Evolutionary conservation across 169 alveolate genomes (phyloP), one percentile per base, ranked within the genome.

Genomic region (Plasmodium chabaudi): DNA sequence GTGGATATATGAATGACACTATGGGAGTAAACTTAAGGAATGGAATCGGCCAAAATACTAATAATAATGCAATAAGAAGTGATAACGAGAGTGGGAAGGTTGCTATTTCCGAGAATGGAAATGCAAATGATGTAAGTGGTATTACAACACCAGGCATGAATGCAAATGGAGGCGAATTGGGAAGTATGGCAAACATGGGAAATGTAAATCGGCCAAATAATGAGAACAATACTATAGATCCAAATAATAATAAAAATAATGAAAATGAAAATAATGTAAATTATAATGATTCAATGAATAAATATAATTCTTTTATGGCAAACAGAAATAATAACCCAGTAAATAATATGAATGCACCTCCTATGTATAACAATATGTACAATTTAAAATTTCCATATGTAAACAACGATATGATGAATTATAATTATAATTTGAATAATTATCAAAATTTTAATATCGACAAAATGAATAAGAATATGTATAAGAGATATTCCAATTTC

Each of bases 321-420:
- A 67, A 82, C 19, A 51, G 84, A 55, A 67, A 34, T 21, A 21
- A 27, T 10, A 34, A 67, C 12, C 5, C 10, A 12, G 60, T 55
- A 5, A 25, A 51, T 42, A 19, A 56, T 12, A 10, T 72, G 17
- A 79, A 67, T 23, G 42, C 0, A 0, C 7, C 4, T 3, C 56
- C 82, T 0, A n/a, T 79, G 34, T 79, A 67, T 47, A 79, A 67
- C 23, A 15, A 17, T 46, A 42, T 79, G 67, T 79, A 79, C 12
- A 79, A 55, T 53, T 55, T 79, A 61, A 79, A 79, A 17, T 79
- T 55, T 19, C 89, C 89, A 5, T 79, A 67, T 61, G 23, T 55
- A 61, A 79, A 79, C 17, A 79, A 79, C 47, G 89, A 79, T 25
- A 42, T 79, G 60, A 55, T 79, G 82, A 79, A 79, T 39, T 79